These are phyloP conservation scores for Pseudopithomyces maydicus DNA, from an alignment of 2,329 filamentous ascomycete species.

Conservation along the genomic window DNA sequence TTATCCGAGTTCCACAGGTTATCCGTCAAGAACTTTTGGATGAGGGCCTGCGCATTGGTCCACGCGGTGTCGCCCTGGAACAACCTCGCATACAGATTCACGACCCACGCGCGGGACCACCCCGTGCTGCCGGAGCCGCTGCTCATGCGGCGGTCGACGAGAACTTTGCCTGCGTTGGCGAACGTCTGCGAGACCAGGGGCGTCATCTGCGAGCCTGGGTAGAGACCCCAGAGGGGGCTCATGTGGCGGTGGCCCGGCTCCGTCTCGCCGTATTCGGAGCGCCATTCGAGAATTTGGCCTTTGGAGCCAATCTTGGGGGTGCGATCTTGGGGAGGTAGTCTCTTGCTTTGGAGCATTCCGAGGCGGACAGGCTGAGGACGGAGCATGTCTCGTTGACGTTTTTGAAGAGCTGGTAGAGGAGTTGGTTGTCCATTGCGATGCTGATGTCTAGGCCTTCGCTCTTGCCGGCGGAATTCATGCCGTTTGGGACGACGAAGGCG, in stretches of 20 bases:
- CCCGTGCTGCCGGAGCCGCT: slow-evolving; percentile 49
- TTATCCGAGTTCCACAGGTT: neutral
- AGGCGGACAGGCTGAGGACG: neutral
- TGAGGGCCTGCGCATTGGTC: neutral
- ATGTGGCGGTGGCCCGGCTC: slow-evolving; percentile 57
- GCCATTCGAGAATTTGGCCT: slow-evolving; percentile 31
- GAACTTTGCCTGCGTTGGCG: slow-evolving; percentile 25
- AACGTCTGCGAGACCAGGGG: slow-evolving; percentile 22
- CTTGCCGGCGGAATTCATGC: neutral
- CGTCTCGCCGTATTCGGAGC: slow-evolving; percentile 35
- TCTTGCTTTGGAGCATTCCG: neutral
- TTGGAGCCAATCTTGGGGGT: slow-evolving; percentile 3
- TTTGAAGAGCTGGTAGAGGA: slow-evolving; percentile 45
- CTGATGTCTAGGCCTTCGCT: slow-evolving; percentile 5
- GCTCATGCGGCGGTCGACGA: slow-evolving; percentile 35
- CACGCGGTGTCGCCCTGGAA: slow-evolving; percentile 39
- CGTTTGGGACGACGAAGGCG: slow-evolving; percentile 15
- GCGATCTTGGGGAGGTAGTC: slow-evolving; percentile 2
- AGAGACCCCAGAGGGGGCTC: slow-evolving; percentile 55
- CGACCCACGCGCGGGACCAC: slow-evolving; percentile 56
- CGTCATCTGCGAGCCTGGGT: slow-evolving; percentile 46
- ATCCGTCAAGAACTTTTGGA: neutral
- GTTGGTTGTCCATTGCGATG: slow-evolving; percentile 30
- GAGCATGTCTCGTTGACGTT: slow-evolving; percentile 22
- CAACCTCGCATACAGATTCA: slow-evolving; percentile 54